These are phyloP conservation scores for Ustilago shanxiensis DNA, from an alignment of 1,284 basidiomycete genomes.

Conservation along the genomic window DNA sequence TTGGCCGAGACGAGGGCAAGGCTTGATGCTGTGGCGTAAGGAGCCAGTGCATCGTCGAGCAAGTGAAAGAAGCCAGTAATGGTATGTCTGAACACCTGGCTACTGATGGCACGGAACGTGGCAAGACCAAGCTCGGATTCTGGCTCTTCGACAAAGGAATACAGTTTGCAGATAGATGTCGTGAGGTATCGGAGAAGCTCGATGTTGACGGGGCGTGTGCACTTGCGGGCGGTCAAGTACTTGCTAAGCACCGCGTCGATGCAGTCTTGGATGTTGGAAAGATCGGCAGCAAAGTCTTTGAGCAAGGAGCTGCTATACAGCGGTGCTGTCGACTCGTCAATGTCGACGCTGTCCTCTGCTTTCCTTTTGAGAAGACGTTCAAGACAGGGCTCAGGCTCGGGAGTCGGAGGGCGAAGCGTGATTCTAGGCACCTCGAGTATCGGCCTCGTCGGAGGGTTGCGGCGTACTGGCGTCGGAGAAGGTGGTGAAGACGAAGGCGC, in stretches of 20 bases:
- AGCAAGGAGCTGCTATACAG: constrained; percentile 17
- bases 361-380: neutral
- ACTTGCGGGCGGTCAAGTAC: constrained; percentile 15
- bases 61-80: constrained; percentile 42
- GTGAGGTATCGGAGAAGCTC: constrained; percentile 36
- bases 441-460: neutral
- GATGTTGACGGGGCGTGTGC: constrained; percentile 8
- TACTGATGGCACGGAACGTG: constrained; percentile 35
- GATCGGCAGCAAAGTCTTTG: constrained; percentile 8
- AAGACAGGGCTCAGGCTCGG: constrained; percentile 16
- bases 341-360: neutral
- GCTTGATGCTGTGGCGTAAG: constrained; percentile 24
- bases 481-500: neutral
- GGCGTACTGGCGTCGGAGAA: neutral
- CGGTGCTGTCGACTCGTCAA: neutral
- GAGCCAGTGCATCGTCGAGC: constrained; percentile 27
- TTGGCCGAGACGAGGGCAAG: constrained; percentile 22
- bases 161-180: constrained; percentile 21
- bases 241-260: constrained; percentile 39
- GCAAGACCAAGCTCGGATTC: constrained; percentile 21
- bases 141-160: constrained; percentile 21
- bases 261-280: constrained; percentile 17
- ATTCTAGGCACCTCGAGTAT: constrained; percentile 19
- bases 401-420: constrained; percentile 28
- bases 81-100: constrained; percentile 35